These are phyloP conservation scores for Hemisphaericaspora xylofermentans DNA, from an alignment of 1,139 yeast genomes.

Conservation along the genomic window DNA sequence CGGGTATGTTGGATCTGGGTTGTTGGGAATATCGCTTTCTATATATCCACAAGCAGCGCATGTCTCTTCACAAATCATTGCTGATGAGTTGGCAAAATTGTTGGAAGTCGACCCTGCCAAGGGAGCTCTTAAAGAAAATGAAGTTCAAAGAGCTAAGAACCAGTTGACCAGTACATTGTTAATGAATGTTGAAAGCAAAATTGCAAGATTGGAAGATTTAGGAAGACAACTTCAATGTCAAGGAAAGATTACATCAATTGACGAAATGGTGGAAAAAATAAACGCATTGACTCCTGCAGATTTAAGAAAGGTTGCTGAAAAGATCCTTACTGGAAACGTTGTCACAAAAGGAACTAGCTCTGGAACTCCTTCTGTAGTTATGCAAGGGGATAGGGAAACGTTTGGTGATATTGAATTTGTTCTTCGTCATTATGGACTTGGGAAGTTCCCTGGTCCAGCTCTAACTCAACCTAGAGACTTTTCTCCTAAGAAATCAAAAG, in stretches of 20 bases:
- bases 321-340: slow-evolving; percentile 69
- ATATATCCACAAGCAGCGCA: slow-evolving; percentile 86
- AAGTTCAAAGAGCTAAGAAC: slow-evolving; percentile 86
- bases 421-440: slow-evolving; percentile 72
- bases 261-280: slow-evolving; percentile 80
- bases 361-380: slow-evolving; percentile 76
- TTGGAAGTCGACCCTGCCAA: slow-evolving; percentile 54
- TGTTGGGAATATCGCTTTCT: slow-evolving; percentile 85
- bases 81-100: slow-evolving; percentile 68
- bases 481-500: slow-evolving; percentile 13
- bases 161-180: slow-evolving; percentile 85
- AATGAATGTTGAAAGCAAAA: slow-evolving; percentile 89
- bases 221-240: slow-evolving; percentile 93
- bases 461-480: slow-evolving; percentile 32
- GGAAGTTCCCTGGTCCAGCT: slow-evolving; percentile 34
- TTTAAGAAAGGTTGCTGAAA: slow-evolving; percentile 70
- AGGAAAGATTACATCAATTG: slow-evolving; percentile 72
- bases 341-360: slow-evolving; percentile 49
- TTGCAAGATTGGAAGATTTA: slow-evolving; percentile 89
- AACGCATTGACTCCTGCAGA: slow-evolving; percentile 66
- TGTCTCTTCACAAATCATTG: slow-evolving; percentile 76
- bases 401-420: slow-evolving; percentile 82
- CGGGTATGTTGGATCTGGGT: slow-evolving; percentile 85
- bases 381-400: slow-evolving; percentile 82
- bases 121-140: slow-evolving; percentile 64